Conservation (phyloP, 1,284 basidiomycete genomes). For the Golubevia pallescens region DNA sequence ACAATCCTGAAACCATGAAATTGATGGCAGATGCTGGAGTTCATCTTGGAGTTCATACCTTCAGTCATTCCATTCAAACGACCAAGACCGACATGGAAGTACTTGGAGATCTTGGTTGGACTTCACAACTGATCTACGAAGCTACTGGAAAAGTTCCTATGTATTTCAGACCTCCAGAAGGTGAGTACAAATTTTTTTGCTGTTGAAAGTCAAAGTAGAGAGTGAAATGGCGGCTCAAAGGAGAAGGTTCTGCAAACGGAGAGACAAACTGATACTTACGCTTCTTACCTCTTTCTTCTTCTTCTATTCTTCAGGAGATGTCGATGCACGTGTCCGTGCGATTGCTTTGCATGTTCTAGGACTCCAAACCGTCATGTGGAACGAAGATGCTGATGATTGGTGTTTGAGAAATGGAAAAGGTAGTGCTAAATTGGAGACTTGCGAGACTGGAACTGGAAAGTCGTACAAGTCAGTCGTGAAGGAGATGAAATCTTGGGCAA, state of each 20-base stretch:
- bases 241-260: too few species aligned
- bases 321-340: conserved; percentile 52
- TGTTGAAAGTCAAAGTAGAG: too few species aligned
- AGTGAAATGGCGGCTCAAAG: too few species aligned
- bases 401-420: conserved; percentile 40
- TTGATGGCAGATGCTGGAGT: conserved; percentile 33
- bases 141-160: conserved; percentile 42
- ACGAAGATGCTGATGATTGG: conserved; percentile 52
- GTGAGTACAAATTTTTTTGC: too few species aligned
- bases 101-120: conserved; percentile 52
- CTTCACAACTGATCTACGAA: conserved; percentile 57
- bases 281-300: too few species aligned
- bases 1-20: conserved; percentile 35
- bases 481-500: conserved; percentile 31
- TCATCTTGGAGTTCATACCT: conserved; percentile 48
- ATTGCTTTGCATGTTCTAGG: conserved; percentile 50
- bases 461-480: conserved; percentile 21
- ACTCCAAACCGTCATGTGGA: conserved; percentile 51
- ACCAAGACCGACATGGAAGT: conserved; percentile 46
- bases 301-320: conserved; percentile 12
- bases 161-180: conserved; percentile 50
- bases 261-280: too few species aligned
- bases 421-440: conserved; percentile 32
- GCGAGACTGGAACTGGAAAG: conserved; percentile 27
- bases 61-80: conserved; percentile 48